Evolutionary conservation across 805 yeast species (phyloP).

Genomic region (Candida mattraensis): DNA sequence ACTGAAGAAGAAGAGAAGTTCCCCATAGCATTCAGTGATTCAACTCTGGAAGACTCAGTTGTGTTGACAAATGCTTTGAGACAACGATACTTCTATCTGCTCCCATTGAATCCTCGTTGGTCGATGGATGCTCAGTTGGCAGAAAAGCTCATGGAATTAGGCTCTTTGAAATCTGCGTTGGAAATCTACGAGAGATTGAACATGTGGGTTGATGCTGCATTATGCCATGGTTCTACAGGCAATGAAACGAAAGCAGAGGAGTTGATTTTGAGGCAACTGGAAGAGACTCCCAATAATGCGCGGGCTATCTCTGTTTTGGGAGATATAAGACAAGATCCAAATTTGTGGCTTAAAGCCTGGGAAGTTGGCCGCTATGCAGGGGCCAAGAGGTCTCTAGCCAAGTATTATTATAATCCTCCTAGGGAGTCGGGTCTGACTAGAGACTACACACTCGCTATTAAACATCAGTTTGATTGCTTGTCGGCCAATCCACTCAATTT

Average conservation of each 20-base stretch:
- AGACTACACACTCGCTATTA: slow-evolving; percentile 54
- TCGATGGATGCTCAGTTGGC: slow-evolving; percentile 78
- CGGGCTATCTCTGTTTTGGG: slow-evolving; percentile 84
- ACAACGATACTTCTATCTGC: slow-evolving; percentile 65
- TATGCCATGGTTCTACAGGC: slow-evolving; percentile 87
- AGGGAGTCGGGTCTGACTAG: slow-evolving; percentile 47
- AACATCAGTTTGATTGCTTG: slow-evolving; percentile 73
- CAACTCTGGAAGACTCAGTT: slow-evolving; percentile 25
- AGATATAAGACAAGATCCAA: slow-evolving; percentile 76
- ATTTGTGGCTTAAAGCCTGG: slow-evolving; percentile 86
- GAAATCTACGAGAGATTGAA: slow-evolving; percentile 82
- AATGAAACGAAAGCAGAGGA: slow-evolving; percentile 64
- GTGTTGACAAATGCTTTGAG: slow-evolving; percentile 50
- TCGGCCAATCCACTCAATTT: slow-evolving; percentile 68
- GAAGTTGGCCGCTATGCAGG: slow-evolving; percentile 74
- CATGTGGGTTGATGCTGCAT: slow-evolving; percentile 78
- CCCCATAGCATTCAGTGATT: slow-evolving; percentile 19
- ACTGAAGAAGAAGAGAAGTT: slow-evolving; percentile 31
- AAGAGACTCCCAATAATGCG: slow-evolving; percentile 67
- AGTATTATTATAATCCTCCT: slow-evolving; percentile 69
- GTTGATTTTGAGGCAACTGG: slow-evolving; percentile 54
- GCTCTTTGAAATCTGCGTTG: slow-evolving; percentile 81
- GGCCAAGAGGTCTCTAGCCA: slow-evolving; percentile 83
- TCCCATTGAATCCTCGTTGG: slow-evolving; percentile 85
- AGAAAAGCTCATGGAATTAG: slow-evolving; percentile 80